Conservation (phyloP, 441 rosid species). For the Daphne laureola region DNA sequence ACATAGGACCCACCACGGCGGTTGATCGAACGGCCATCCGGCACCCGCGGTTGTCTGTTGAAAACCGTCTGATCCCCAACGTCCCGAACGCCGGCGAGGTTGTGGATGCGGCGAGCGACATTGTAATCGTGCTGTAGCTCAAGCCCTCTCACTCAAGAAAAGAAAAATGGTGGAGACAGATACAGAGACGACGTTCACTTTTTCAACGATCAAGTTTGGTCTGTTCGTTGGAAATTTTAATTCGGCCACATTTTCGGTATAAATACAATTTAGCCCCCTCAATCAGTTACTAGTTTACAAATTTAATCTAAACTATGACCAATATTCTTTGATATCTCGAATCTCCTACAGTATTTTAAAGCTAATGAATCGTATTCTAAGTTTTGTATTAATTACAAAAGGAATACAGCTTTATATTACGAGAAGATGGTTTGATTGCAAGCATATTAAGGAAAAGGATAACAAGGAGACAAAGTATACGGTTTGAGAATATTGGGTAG, state of each 20-base stretch:
- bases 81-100: constrained; percentile 29
- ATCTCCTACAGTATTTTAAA: too few relatives aligned
- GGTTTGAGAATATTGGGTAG: constrained; percentile 19
- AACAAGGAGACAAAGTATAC: constrained; percentile 6
- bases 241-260: too few relatives aligned
- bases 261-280: too few relatives aligned
- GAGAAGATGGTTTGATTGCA: too few relatives aligned
- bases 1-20: constrained; percentile 31
- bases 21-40: constrained; percentile 46
- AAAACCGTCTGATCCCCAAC: constrained; percentile 21
- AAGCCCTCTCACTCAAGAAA: constrained; percentile 8
- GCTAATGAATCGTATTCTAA: too few relatives aligned
- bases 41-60: constrained; percentile 8
- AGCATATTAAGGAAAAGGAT: not conserved
- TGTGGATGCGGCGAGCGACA: constrained; percentile 29
- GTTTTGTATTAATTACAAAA: too few relatives aligned
- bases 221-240: too few relatives aligned
- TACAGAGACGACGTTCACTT: not conserved
- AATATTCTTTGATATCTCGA: too few relatives aligned
- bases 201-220: too few relatives aligned
- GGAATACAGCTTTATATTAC: too few relatives aligned
- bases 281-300: too few relatives aligned
- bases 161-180: not conserved
- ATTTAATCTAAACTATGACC: too few relatives aligned
- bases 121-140: constrained; percentile 14